Evolutionary conservation across 129 eudicot species (phyloP), one percentile per base, ranked within the genome.

Genomic region (Centella asiatica): DNA sequence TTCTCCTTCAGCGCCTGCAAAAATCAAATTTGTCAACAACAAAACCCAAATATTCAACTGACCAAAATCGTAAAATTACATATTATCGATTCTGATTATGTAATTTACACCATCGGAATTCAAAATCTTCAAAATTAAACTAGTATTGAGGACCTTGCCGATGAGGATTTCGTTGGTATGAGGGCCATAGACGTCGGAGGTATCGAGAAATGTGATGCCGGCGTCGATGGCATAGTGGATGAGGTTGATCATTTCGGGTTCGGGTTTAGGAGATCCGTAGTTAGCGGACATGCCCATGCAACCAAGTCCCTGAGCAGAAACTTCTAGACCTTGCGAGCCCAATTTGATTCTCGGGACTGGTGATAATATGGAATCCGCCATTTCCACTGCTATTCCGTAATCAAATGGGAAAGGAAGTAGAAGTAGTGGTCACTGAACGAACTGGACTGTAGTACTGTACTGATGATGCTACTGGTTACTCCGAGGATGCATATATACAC

Each of bases 161-260:
- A 83, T 20, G 25, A 83, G 83, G 28, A 52, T 25, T 26, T 52
- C 57, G 26, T 52, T 52, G 26, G 57, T 52, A 3, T 52, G 57
- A 5, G 83, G 83, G 17, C 89, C 83, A 28, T 83, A 83, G 40
- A 73, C n/a, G 51, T 83, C 83, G 54, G 64, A 58, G 46, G 64
- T 58, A 3, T 58, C 64, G 4, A 58, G 28, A 45, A 58, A 58
- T 20, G 64, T 58, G 47, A 58, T 26, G 33, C 64, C 64, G 31
- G 64, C 1, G 45, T 36, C 20, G 25, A 58, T 36, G 0, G 47
- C 64, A 12, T 58, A 22, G 45, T 58, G 44, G 11, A 58, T 33
- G 18, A 58, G 64, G 33, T 34, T 18, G n/a, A 58, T 58, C 64
- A 58, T 58, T 23, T 58, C 64, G 4, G 64, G 33, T 6, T 58